These are phyloP conservation scores for Albatrellus ellisii DNA, from an alignment of 768 basidiomycete species.

Conservation along the genomic window DNA sequence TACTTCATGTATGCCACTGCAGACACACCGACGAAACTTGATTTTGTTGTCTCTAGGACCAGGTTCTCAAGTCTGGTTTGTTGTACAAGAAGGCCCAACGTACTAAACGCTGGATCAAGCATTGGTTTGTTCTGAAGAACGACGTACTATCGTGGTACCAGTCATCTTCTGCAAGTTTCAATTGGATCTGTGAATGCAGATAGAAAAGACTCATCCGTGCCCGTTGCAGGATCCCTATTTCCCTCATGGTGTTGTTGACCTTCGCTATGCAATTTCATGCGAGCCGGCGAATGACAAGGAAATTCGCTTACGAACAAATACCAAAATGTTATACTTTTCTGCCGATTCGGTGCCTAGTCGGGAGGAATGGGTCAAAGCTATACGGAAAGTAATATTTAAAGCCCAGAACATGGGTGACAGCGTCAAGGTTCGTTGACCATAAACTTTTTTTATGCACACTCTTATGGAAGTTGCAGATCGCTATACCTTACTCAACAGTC, in stretches of 20 bases:
- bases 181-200: not conserved
- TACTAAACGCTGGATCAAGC: slow-evolving; percentile 86
- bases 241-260: slow-evolving; percentile 88
- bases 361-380: slow-evolving; percentile 93
- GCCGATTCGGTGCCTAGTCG: slow-evolving; percentile 76
- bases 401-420: slow-evolving; percentile 93
- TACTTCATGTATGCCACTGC: slow-evolving; percentile 20
- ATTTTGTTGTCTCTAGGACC: slow-evolving; percentile 46
- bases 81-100: slow-evolving; percentile 79
- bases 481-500: slow-evolving; percentile 85
- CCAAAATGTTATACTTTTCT: slow-evolving; percentile 55
- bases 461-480: slow-evolving; percentile 41
- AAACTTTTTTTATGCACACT: not conserved
- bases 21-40: no score
- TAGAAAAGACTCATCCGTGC: slow-evolving; percentile 3
- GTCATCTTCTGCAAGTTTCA: slow-evolving; percentile 61
- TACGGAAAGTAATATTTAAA: slow-evolving; percentile 90
- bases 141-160: slow-evolving; percentile 96
- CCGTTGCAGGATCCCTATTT: slow-evolving; percentile 84
- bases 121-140: slow-evolving; percentile 96
- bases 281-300: slow-evolving; percentile 68
- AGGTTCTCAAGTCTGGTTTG: slow-evolving; percentile 85
- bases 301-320: slow-evolving; percentile 74
- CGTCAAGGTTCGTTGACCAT: slow-evolving; percentile 53
- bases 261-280: slow-evolving; percentile 87